Conservation (phyloP, 2,329 filamentous ascomycete species). For the Torrubiella hemipterigena region DNA sequence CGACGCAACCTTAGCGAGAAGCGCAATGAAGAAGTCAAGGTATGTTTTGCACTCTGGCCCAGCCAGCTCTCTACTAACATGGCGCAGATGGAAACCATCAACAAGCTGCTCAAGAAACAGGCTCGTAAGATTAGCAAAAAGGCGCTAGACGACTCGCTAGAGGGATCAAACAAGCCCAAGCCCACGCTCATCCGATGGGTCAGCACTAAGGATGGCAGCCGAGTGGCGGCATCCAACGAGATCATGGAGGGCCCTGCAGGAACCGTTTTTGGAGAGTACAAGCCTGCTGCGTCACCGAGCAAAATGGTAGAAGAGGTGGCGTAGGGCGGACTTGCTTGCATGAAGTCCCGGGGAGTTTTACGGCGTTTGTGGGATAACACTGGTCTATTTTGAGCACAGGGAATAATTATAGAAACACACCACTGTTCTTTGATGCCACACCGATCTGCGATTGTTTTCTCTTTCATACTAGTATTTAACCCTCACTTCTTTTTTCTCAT, state of each 20-base stretch:
- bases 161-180: conserved; percentile 36
- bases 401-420: neutral
- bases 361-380: no score
- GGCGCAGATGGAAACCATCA: conserved; percentile 65
- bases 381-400: neutral
- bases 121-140: conserved; percentile 60
- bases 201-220: conserved; percentile 51
- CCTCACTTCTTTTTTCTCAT: neutral
- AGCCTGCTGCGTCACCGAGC: conserved; percentile 19
- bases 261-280: conserved; percentile 34
- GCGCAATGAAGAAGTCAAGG: conserved; percentile 53
- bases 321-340: conserved; percentile 11
- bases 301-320: conserved; percentile 46
- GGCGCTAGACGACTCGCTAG: conserved; percentile 34
- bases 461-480: no score
- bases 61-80: neutral
- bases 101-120: conserved; percentile 79
- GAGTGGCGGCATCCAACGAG: conserved; percentile 54
- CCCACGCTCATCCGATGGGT: conserved; percentile 60
- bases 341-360: conserved; percentile 4
- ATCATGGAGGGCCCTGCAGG: conserved; percentile 54
- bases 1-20: conserved; percentile 52
- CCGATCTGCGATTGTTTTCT: no score
- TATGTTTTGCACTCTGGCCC: conserved; percentile 18
- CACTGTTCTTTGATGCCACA: no score